A percentile compares a stretch with the other conserved stretches of the same genome.
phyloP scores from a whole-genome alignment of 139 green algal species.

The Coelastrella sp. region DNA sequence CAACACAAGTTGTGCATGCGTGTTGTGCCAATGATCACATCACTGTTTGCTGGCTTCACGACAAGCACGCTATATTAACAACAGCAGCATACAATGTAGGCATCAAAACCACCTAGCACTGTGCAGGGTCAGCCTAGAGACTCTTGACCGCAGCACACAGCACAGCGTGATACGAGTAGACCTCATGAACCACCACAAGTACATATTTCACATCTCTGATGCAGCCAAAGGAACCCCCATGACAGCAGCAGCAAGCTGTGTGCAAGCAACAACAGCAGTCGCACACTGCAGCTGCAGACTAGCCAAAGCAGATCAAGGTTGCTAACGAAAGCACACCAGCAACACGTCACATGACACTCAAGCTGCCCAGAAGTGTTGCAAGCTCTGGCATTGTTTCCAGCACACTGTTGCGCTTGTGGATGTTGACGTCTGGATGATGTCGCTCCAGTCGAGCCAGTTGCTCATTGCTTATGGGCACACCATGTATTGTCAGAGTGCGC shows the following conservation, averaged over 20 bases:
- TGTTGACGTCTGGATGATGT: background rate
- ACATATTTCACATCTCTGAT: no score
- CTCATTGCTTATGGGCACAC: constrained; percentile 27
- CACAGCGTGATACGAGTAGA: no score
- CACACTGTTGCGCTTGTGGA: constrained; percentile 21
- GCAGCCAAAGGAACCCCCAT: background rate
- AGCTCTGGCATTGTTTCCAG: constrained; percentile 35
- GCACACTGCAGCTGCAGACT: constrained; percentile 5
- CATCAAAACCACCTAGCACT: no score
- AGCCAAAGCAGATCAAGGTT: background rate
- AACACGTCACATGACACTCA: constrained; percentile 7
- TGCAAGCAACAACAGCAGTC: background rate
- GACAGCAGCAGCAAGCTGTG: constrained; percentile 11
- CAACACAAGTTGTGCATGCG: no score
- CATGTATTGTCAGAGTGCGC: constrained; percentile 33
- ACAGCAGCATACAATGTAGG: no score
- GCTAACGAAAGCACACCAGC: background rate
- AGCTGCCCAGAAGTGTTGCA: constrained; percentile 27
- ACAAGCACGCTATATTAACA: no score
- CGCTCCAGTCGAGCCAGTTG: constrained; percentile 28
- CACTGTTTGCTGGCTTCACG: no score
- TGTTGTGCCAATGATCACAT: no score
- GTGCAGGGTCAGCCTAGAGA: no score
- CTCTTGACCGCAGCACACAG: no score
- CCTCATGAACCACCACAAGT: no score